Base-by-base conservation (phyloP, 805 yeast species). In the Metschnikowia cubensis region DNA sequence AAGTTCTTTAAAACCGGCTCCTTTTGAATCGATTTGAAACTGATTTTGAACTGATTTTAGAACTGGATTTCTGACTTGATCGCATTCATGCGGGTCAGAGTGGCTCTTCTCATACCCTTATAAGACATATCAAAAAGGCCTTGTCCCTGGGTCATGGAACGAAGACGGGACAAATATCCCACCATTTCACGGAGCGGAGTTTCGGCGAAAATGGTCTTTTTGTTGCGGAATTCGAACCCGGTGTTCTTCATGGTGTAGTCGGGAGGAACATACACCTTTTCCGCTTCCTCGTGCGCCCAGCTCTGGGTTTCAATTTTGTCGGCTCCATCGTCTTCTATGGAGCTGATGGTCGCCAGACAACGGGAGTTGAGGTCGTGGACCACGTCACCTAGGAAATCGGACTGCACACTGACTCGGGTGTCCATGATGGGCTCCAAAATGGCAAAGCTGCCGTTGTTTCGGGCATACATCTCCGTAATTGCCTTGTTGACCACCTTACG, bases 181-280 rank as follows among this genome's bases (percentile, higher is more conserved):
- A 90, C 80, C 96, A 94, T 90, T 53, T 86, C 95, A 52, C 84
- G 77, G 62, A 94, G 71, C 3, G 99, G 97, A 0, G 90, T 91
- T 45, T 77, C 80, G 0, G 97, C 96, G n/a, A 71, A 71, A 33
- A 94, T 80, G 6, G 78, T 68, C 67, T 88, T 80, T 55, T 74
- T 82, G 52, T 69, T 70, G 37, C 53, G 61, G 44, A 69, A 53
- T n/a, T 59, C 64, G 7, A 39, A 45, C 11, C 34, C 51, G 6
- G 40, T 35, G n/a, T 45, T 36, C 44, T 62, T 70, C 65, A 81
- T 60, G 0, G 90, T 85, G n/a, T 80, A 75, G 62, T 89, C 96
- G n/a, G 79, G 77, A 1, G 97, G 97, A 7, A 87, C 66, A 58
- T 84, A 89, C 18, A 85, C 80, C 11, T 70, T 64, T 35, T 82